Base-by-base conservation (phyloP, 75 land plant genomes). In the Pinus albicaulis region DNA sequence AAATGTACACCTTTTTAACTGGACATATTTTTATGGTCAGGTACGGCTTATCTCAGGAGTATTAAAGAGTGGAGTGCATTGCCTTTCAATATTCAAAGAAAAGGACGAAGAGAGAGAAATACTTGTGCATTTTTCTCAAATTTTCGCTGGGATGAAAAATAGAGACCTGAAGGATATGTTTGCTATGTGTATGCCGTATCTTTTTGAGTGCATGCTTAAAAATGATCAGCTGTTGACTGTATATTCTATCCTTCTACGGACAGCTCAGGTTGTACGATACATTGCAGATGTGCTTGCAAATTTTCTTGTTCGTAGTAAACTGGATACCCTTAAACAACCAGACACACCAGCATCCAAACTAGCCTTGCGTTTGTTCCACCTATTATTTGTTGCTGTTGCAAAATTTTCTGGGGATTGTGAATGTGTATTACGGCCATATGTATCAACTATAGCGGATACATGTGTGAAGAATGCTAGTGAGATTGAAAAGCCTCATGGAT, bases 151-250 rank as follows among this genome's bases (percentile, higher is more conserved):
- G 64, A 98, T 98, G 99, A 95, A 98, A 75, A 91, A 93, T 77
- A 95, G 95, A 41, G 94, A 98, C 79, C 86, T 98, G 4, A 98
- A 92, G 98, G 99, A 98, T 71, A 89, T 98, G 90, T 95, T 98
- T 72, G 92, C 99, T 8, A 77, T 89, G 81, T 98, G 98, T 66
- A 92, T 98, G 98, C 92, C 87, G 36, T 92, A 94, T 72, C 92
- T 98, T 66, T 97, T 98, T 83, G 98, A 98, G 59, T 85, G 89
- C 91, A 92, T 94, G 93, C 86, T 92, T 76, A 80, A 57, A 59
- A 95, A 98, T 74, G 86, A 66, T 57, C 98, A 95, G 59, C 81
- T 95, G 53, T 86, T 95, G 59, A 89, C 86, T 59, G 88, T 98
- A 71, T 95, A 91, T 79, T 88, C 91, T 44, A 91, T 88, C 57